Percentiles rank a stretch among this genome's conserved stretches.
Evolutionary conservation across 2,329 filamentous ascomycete species (phyloP).

Genomic region (Samsoniella hepiali): DNA sequence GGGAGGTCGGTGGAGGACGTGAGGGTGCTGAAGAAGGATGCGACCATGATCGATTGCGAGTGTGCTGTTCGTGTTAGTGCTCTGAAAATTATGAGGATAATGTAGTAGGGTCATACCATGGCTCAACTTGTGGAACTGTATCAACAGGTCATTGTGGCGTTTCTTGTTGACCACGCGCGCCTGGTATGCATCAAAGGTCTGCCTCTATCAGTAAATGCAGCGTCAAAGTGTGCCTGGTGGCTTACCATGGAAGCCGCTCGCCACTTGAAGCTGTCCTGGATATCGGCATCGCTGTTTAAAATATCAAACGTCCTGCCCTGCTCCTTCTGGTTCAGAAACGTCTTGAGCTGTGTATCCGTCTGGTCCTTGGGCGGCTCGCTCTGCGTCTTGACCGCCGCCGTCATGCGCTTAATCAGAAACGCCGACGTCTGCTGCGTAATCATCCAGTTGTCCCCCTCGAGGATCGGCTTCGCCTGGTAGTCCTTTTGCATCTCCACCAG

Average conservation of each 20-base stretch:
- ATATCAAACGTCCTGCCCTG: constrained; percentile 73
- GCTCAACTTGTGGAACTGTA: constrained; percentile 15
- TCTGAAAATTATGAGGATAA: neutral
- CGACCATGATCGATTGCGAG: constrained; percentile 16
- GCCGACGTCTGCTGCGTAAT: constrained; percentile 74
- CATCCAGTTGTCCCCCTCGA: constrained; percentile 83
- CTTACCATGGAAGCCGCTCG: constrained; percentile 60
- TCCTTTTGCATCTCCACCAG: constrained; percentile 73
- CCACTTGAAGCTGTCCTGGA: constrained; percentile 74
- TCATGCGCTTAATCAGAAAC: constrained; percentile 64
- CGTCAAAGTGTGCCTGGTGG: too few species aligned
- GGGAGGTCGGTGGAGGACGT: neutral
- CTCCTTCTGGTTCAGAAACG: constrained; percentile 63
- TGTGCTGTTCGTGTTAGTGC: neutral
- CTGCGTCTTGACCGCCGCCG: constrained; percentile 52
- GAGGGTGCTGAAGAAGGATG: constrained; percentile 3
- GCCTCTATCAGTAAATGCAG: neutral
- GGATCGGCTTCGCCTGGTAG: constrained; percentile 67
- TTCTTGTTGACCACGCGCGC: constrained; percentile 9
- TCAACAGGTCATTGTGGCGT: constrained; percentile 3
- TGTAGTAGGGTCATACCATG: constrained; percentile 1
- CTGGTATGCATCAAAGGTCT: constrained; percentile 7
- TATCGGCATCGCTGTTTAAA: constrained; percentile 64
- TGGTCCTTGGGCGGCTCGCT: constrained; percentile 60
- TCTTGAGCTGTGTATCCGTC: constrained; percentile 62